Percentiles rank a stretch among this genome's conserved stretches.
Evolutionary conservation across 306 rosid genomes (phyloP).

Genomic region (Cicer bijugum): DNA sequence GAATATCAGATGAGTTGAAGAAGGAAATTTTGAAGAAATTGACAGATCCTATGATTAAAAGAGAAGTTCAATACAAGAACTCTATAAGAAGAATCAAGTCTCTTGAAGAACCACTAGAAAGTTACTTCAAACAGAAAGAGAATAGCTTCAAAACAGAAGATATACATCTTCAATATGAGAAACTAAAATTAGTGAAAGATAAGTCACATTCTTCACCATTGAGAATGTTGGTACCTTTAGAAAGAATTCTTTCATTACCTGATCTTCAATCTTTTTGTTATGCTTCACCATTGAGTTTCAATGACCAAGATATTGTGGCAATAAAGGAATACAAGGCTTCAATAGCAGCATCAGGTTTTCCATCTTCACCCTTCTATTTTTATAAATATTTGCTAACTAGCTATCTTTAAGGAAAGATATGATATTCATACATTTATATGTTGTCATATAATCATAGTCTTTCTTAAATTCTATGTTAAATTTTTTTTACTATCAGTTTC

Average conservation of each 20-base stretch:
- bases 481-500: not conserved
- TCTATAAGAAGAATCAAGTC: slow-evolving; percentile 33
- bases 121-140: slow-evolving; percentile 1
- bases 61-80: slow-evolving; percentile 12
- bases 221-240: slow-evolving; percentile 6
- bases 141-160: slow-evolving; percentile 8
- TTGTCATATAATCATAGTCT: no score
- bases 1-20: slow-evolving; percentile 35
- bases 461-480: no score
- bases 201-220: slow-evolving; percentile 8
- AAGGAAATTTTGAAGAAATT: slow-evolving; percentile 40
- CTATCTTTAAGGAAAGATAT: no score
- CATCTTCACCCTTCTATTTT: not conserved
- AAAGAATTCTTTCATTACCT: slow-evolving; percentile 42
- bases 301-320: slow-evolving; percentile 25
- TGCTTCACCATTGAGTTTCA: slow-evolving; percentile 11
- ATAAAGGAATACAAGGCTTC: slow-evolving; percentile 25
- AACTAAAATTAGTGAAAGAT: slow-evolving; percentile 3
- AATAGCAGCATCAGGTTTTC: slow-evolving; percentile 35
- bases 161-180: not conserved
- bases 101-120: slow-evolving; percentile 44
- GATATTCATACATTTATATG: no score
- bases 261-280: slow-evolving; percentile 37
- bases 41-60: slow-evolving; percentile 14
- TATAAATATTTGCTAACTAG: no score